phyloP scores from a whole-genome alignment of 2,329 filamentous ascomycete species.

The Sporothrix curviconia region DNA sequence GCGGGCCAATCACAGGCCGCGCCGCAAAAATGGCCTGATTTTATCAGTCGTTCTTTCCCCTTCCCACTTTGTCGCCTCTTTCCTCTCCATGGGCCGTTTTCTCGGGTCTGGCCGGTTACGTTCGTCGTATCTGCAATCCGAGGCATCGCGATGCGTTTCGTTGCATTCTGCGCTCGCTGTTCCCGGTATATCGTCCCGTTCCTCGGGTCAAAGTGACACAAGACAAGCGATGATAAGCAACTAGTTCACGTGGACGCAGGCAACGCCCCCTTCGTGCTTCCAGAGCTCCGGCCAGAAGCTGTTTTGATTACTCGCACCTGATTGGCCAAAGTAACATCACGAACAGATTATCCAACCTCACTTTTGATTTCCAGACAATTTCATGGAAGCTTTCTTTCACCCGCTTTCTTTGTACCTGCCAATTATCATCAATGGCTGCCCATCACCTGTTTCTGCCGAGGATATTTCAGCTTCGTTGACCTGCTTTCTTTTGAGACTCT shows the following conservation, averaged over 20 bases:
- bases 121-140: background rate
- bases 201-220: too few relatives aligned
- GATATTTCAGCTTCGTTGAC: background rate
- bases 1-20: constrained; percentile 1
- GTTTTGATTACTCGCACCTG: background rate
- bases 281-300: background rate
- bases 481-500: background rate
- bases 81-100: constrained; percentile 13
- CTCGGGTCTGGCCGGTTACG: constrained; percentile 14
- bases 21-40: constrained; percentile 15
- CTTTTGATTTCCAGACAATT: background rate
- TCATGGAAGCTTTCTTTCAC: too few relatives aligned
- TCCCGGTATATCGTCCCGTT: too few relatives aligned
- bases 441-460: background rate
- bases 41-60: constrained; percentile 7
- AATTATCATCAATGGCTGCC: background rate
- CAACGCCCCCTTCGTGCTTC: too few relatives aligned
- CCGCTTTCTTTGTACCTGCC: too few relatives aligned
- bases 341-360: background rate
- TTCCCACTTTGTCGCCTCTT: constrained; percentile 10
- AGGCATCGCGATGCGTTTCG: background rate
- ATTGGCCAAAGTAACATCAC: background rate
- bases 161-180: too few relatives aligned
- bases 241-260: background rate
- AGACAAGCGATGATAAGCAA: background rate